phyloP scores from a whole-genome alignment of 805 yeast species.

The Candida tibetensis region DNA sequence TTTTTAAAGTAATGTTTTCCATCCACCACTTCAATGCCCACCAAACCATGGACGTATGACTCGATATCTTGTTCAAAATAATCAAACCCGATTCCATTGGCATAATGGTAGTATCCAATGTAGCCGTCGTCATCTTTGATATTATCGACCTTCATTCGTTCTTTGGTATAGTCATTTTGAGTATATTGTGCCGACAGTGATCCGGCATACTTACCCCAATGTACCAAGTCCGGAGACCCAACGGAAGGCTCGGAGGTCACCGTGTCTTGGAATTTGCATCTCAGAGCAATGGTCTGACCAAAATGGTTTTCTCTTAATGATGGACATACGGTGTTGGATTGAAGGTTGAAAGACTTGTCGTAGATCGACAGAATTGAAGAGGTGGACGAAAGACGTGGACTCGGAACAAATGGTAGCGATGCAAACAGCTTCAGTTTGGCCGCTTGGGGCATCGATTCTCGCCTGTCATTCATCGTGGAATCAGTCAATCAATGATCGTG shows the following conservation, averaged over 20 bases:
- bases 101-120: slow-evolving; percentile 38
- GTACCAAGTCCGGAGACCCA: slow-evolving; percentile 41
- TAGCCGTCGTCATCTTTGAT: slow-evolving; percentile 36
- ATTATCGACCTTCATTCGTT: slow-evolving; percentile 5
- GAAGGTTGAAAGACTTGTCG: slow-evolving; percentile 5
- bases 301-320: slow-evolving; percentile 28
- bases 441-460: slow-evolving; percentile 53
- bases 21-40: slow-evolving; percentile 25
- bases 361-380: slow-evolving; percentile 5
- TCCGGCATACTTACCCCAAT: slow-evolving; percentile 37
- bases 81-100: slow-evolving; percentile 31
- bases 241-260: slow-evolving; percentile 7
- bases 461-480: too few relatives aligned
- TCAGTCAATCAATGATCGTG: too few relatives aligned
- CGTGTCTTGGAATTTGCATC: slow-evolving; percentile 21
- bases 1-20: slow-evolving; percentile 17
- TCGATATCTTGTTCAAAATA: slow-evolving; percentile 25
- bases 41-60: slow-evolving; percentile 22
- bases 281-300: slow-evolving; percentile 27
- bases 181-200: slow-evolving; percentile 24
- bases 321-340: slow-evolving; percentile 16
- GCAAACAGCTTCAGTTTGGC: slow-evolving; percentile 15
- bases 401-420: slow-evolving; percentile 6
- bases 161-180: slow-evolving; percentile 25
- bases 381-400: slow-evolving; percentile 5